Percentiles rank a stretch among this genome's conserved stretches.
Conservation (phyloP, 2,329 filamentous ascomycete species). For the Colletotrichum shisoi region DNA sequence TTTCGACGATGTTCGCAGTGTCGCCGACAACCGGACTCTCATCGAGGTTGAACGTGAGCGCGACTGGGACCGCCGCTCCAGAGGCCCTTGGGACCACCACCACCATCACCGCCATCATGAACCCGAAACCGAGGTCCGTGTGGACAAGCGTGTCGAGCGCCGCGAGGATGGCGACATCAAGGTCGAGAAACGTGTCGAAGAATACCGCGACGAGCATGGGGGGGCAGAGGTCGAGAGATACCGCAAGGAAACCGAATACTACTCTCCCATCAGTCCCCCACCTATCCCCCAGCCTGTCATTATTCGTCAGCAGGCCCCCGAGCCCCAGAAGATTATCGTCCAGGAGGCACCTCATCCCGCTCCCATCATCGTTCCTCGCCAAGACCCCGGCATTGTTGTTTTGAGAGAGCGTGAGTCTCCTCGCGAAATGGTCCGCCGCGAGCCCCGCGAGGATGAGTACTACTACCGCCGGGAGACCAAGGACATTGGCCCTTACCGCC, state of each 20-base stretch:
- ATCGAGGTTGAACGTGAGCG: slow-evolving; percentile 52
- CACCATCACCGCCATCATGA: slow-evolving; percentile 39
- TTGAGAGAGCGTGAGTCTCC: slow-evolving; percentile 53
- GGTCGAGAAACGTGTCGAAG: slow-evolving; percentile 62
- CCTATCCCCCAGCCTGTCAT: slow-evolving; percentile 58
- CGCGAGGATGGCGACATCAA: slow-evolving; percentile 61
- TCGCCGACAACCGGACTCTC: slow-evolving; percentile 50
- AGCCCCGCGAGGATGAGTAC: slow-evolving; percentile 59
- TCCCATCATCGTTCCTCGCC: slow-evolving; percentile 59
- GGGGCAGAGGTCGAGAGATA: slow-evolving; percentile 65
- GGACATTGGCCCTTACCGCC: slow-evolving; percentile 50
- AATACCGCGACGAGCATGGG: slow-evolving; percentile 56
- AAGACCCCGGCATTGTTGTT: slow-evolving; percentile 57
- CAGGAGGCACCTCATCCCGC: slow-evolving; percentile 64
- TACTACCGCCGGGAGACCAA: slow-evolving; percentile 60
- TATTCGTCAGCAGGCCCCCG: slow-evolving; percentile 63
- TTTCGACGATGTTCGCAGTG: slow-evolving; percentile 46
- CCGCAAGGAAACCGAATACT: slow-evolving; percentile 70
- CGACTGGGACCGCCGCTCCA: slow-evolving; percentile 48
- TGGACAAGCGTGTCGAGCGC: slow-evolving; percentile 54
- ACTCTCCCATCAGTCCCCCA: slow-evolving; percentile 59
- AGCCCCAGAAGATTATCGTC: slow-evolving; percentile 67
- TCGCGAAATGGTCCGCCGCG: slow-evolving; percentile 50
- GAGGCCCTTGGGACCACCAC: slow-evolving; percentile 45
- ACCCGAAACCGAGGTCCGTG: slow-evolving; percentile 52